A percentile compares a stretch with the other conserved stretches of the same genome.
phyloP scores from a whole-genome alignment of 768 basidiomycete species.

The Cubamyces lactineus region DNA sequence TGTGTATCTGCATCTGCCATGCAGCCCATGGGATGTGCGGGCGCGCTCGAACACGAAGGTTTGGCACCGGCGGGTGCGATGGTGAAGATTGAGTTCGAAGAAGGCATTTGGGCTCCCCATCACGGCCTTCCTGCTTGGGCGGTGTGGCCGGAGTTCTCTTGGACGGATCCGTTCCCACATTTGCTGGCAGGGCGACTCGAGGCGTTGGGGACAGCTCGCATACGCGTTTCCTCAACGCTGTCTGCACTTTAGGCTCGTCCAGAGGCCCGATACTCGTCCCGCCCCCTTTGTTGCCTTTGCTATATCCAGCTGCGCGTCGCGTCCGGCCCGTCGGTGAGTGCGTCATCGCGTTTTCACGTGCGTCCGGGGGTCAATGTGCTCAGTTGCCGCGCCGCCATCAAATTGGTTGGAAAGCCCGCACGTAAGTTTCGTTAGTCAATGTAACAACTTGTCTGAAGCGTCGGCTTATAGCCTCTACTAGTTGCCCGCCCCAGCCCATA shows the following conservation, averaged over 20 bases:
- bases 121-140: background rate
- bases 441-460: background rate
- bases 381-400: background rate
- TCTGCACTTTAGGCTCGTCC: too few relatives aligned
- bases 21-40: too few relatives aligned
- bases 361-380: background rate
- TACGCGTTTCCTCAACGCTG: background rate
- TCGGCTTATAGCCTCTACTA: too few relatives aligned
- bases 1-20: too few relatives aligned
- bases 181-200: background rate
- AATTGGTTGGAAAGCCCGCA: background rate
- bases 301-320: background rate
- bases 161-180: slow-evolving; percentile 2
- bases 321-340: slow-evolving; percentile 1
- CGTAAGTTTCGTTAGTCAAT: background rate
- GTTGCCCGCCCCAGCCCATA: too few relatives aligned
- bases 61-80: background rate
- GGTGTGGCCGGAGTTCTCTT: slow-evolving; percentile 3
- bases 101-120: background rate
- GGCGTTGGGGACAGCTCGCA: background rate
- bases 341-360: slow-evolving; percentile 3
- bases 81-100: slow-evolving; percentile 1
- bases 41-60: background rate
- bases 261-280: too few relatives aligned
- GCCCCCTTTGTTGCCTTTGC: too few relatives aligned